Evolutionary conservation across 78 protist species (phyloP).

Genomic region (Acrasis kona): DNA sequence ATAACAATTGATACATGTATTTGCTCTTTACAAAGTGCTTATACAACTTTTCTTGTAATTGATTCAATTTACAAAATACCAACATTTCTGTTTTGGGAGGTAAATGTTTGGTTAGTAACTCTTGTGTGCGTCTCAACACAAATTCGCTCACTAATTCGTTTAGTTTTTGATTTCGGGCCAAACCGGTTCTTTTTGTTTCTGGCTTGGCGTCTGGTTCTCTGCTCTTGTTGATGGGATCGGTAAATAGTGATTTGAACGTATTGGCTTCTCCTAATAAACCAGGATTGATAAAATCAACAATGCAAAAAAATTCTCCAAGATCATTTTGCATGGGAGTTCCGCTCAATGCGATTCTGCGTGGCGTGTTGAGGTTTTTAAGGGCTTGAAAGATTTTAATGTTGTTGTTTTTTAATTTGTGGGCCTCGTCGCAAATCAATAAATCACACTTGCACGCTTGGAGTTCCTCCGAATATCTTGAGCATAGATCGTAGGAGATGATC

Average conservation of each 20-base stretch:
- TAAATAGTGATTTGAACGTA: slow-evolving; percentile 9
- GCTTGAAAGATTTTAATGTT: slow-evolving; percentile 6
- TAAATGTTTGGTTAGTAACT: slow-evolving; percentile 16
- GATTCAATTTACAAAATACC: background rate
- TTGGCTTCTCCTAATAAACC: slow-evolving; percentile 7
- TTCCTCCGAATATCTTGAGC: background rate
- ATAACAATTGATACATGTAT: background rate
- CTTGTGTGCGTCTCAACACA: slow-evolving; percentile 17
- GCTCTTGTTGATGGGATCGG: slow-evolving; percentile 6
- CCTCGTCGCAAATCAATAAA: slow-evolving; percentile 38
- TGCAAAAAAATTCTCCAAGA: slow-evolving; percentile 15
- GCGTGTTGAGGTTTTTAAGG: background rate
- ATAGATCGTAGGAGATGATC: slow-evolving; percentile 31
- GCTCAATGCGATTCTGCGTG: slow-evolving; percentile 22
- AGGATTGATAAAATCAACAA: slow-evolving; percentile 37
- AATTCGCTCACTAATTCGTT: slow-evolving; percentile 1
- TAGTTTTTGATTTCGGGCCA: slow-evolving; percentile 10
- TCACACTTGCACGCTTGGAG: background rate
- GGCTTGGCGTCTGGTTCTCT: slow-evolving; percentile 15
- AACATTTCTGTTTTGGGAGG: slow-evolving; percentile 20
- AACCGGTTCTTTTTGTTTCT: slow-evolving; percentile 1
- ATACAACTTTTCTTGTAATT: slow-evolving; percentile 2
- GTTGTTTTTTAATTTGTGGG: slow-evolving; percentile 36
- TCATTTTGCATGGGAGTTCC: slow-evolving; percentile 48
- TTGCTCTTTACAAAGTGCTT: background rate